Conservation (phyloP, 371 early-diverging fungal species). For the Mucor indicus region DNA sequence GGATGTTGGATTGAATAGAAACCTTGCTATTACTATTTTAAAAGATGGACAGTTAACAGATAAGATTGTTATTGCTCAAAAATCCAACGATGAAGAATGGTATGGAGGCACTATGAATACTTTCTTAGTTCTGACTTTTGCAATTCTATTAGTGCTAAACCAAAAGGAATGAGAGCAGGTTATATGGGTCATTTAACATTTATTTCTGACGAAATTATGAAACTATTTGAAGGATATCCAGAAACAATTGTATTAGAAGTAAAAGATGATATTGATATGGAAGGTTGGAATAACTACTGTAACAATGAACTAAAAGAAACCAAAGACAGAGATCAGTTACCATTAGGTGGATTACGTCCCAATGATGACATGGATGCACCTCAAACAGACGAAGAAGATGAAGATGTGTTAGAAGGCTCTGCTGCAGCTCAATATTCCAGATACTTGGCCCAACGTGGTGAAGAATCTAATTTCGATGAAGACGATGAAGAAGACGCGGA, state of each 20-base stretch:
- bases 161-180: conserved; percentile 86
- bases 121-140: background rate
- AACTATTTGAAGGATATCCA: conserved; percentile 70
- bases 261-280: conserved; percentile 64
- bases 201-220: conserved; percentile 91
- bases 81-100: conserved; percentile 32
- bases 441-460: conserved; percentile 24
- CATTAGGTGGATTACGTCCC: conserved; percentile 84
- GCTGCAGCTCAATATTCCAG: conserved; percentile 28
- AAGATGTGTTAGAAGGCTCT: conserved; percentile 17
- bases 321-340: conserved; percentile 80
- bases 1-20: conserved; percentile 57
- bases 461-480: conserved; percentile 26
- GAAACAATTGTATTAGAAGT: conserved; percentile 51
- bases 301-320: conserved; percentile 75
- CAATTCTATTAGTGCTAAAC: conserved; percentile 48
- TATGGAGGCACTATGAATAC: conserved; percentile 3
- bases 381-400: conserved; percentile 28
- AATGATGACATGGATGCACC: conserved; percentile 34
- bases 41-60: conserved; percentile 77
- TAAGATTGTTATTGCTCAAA: conserved; percentile 75
- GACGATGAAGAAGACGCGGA: conserved; percentile 33
- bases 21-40: conserved; percentile 75
- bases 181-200: conserved; percentile 96
- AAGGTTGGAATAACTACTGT: conserved; percentile 87